Evolutionary conservation across 2,329 filamentous ascomycete genomes (phyloP).

Genomic region (Stylonectria norvegica): DNA sequence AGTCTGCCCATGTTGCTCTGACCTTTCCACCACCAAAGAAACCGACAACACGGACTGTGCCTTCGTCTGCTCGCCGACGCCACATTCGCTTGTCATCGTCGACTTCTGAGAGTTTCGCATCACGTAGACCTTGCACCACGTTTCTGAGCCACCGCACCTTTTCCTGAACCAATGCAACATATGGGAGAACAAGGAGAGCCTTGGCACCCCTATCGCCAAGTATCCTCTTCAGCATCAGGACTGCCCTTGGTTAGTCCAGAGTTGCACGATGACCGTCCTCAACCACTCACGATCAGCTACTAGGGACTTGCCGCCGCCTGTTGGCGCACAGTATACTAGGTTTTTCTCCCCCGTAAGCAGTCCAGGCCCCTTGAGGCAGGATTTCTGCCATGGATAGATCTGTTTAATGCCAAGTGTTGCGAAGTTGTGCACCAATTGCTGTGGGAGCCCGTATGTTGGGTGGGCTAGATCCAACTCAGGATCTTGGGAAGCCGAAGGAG

Average conservation of each 20-base stretch:
- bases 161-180: constrained; percentile 76
- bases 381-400: constrained; percentile 79
- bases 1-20: constrained; percentile 65
- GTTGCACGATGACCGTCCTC: background rate
- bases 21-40: constrained; percentile 73
- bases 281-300: constrained; percentile 56
- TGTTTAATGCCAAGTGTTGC: constrained; percentile 62
- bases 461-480: constrained; percentile 60
- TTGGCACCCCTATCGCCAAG: constrained; percentile 62
- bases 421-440: constrained; percentile 61
- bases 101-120: constrained; percentile 32
- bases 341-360: constrained; percentile 64
- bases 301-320: constrained; percentile 73
- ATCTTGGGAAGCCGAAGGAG: constrained; percentile 50
- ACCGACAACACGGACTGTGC: constrained; percentile 62
- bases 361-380: constrained; percentile 65
- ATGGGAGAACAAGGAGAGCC: constrained; percentile 69
- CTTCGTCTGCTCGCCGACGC: constrained; percentile 54
- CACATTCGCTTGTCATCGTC: constrained; percentile 43
- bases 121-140: constrained; percentile 58
- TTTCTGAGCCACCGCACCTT: constrained; percentile 71
- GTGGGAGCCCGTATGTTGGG: constrained; percentile 59
- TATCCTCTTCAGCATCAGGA: constrained; percentile 69
- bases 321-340: constrained; percentile 76
- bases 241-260: constrained; percentile 29